Conservation (phyloP, 2,329 filamentous ascomycete genomes). For the Huntiella decipiens region DNA sequence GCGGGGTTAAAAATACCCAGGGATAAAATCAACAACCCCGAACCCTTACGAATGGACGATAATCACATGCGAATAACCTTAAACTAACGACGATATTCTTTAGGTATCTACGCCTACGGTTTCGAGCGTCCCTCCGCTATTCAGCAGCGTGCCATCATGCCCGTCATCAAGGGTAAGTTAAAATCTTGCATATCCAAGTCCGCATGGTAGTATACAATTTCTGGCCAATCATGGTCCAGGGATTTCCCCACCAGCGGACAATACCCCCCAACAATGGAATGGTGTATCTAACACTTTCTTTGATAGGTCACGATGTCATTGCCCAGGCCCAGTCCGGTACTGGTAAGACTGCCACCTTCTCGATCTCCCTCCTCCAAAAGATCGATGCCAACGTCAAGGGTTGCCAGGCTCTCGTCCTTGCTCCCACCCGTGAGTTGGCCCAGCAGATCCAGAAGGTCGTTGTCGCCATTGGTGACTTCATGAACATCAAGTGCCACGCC, state of each 20-base stretch:
- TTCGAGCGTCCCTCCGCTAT: slow-evolving; percentile 99
- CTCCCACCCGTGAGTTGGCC: slow-evolving; percentile 92
- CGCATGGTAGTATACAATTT: too few relatives aligned
- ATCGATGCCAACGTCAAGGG: slow-evolving; percentile 88
- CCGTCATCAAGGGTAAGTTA: slow-evolving; percentile 87
- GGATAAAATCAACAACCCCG: not conserved
- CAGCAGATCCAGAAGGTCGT: slow-evolving; percentile 99
- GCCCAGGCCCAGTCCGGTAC: slow-evolving; percentile 99
- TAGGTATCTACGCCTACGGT: slow-evolving; percentile 96
- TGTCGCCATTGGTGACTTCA: slow-evolving; percentile 96
- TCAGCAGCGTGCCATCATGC: slow-evolving; percentile 99
- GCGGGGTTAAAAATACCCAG: slow-evolving; percentile 7
- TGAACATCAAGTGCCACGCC: slow-evolving; percentile 97
- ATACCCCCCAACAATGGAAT: not conserved
- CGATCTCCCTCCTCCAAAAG: slow-evolving; percentile 97
- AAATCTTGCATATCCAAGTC: not conserved
- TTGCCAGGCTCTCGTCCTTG: slow-evolving; percentile 95
- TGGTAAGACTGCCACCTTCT: slow-evolving; percentile 99
- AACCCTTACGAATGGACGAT: not conserved
- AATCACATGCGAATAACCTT: not conserved
- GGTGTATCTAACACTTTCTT: slow-evolving; percentile 4
- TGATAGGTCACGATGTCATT: slow-evolving; percentile 84
- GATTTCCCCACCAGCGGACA: not conserved
- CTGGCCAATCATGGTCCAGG: too few relatives aligned
- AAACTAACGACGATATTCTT: not conserved